These are phyloP conservation scores for Ascochyta lentis DNA, from an alignment of 2,329 filamentous ascomycete species.

Conservation along the genomic window DNA sequence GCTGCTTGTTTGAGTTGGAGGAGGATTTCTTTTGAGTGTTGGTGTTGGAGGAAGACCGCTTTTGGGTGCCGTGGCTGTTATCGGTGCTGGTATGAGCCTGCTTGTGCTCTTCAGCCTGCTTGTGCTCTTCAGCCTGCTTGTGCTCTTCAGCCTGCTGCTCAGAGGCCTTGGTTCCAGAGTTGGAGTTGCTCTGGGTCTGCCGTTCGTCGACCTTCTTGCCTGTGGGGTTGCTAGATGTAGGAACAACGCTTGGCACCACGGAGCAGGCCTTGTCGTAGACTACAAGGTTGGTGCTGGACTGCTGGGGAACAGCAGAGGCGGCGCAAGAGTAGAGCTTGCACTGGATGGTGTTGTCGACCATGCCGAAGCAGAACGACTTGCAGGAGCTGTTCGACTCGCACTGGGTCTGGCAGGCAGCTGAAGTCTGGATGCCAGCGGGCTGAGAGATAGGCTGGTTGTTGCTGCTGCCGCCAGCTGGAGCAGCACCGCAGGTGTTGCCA, in stretches of 20 bases:
- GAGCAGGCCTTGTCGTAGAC: constrained; percentile 24
- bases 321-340: constrained; percentile 22
- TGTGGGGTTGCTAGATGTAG: constrained; percentile 23
- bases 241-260: constrained; percentile 17
- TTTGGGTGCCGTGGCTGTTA: neutral
- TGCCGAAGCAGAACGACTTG: constrained; percentile 24
- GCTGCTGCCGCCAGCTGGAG: constrained; percentile 15
- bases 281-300: constrained; percentile 20
- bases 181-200: neutral
- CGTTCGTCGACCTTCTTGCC: constrained; percentile 14
- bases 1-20: neutral
- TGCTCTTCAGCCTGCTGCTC: neutral
- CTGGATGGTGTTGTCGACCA: constrained; percentile 23
- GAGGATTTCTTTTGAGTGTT: constrained; percentile 9
- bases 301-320: constrained; percentile 14
- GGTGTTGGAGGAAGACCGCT: neutral
- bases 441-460: constrained; percentile 17
- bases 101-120: neutral
- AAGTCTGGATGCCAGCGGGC: constrained; percentile 15
- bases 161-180: neutral
- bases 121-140: neutral
- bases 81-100: neutral
- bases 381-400: constrained; percentile 20
- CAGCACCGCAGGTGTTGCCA: constrained; percentile 16
- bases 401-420: constrained; percentile 14